Percentiles rank a stretch among this genome's conserved stretches.
Conservation (phyloP, 345 rosid species). For the Adansonia digitata region DNA sequence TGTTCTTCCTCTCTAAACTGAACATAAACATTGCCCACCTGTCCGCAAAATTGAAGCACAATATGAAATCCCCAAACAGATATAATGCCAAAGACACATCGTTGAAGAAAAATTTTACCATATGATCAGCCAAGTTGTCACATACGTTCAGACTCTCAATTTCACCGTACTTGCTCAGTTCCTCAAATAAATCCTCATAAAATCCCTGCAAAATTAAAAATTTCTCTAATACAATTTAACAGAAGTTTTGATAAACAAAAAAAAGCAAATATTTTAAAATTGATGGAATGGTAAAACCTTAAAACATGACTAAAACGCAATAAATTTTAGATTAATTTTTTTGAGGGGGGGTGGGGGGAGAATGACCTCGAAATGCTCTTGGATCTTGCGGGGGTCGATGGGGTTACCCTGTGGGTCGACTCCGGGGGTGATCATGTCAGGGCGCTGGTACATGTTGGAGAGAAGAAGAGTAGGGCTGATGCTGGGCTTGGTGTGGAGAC, state of each 20-base stretch:
- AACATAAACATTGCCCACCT: conserved; percentile 70
- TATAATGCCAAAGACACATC: background rate
- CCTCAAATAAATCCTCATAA: conserved; percentile 64
- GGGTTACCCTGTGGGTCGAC: conserved; percentile 42
- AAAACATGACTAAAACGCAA: background rate
- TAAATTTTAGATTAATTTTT: background rate
- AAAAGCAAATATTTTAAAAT: background rate
- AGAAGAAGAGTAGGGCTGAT: conserved; percentile 65
- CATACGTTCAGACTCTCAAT: conserved; percentile 61
- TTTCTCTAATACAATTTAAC: background rate
- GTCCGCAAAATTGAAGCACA: background rate
- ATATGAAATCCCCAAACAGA: background rate
- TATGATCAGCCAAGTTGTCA: conserved; percentile 68
- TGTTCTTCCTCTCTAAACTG: conserved; percentile 75
- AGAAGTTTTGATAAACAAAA: background rate
- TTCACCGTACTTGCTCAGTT: conserved; percentile 61
- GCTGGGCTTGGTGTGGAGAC: conserved; percentile 72
- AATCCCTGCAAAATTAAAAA: conserved; percentile 30
- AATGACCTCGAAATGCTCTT: conserved; percentile 57
- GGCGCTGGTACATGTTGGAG: conserved; percentile 76
- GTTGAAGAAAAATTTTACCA: conserved; percentile 26
- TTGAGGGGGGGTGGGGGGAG: no score
- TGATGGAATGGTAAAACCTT: background rate
- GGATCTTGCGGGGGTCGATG: conserved; percentile 51
- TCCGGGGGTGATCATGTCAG: conserved; percentile 62